These are phyloP conservation scores for Sporothrix pallida DNA, from an alignment of 2,329 filamentous ascomycete species.

Conservation along the genomic window DNA sequence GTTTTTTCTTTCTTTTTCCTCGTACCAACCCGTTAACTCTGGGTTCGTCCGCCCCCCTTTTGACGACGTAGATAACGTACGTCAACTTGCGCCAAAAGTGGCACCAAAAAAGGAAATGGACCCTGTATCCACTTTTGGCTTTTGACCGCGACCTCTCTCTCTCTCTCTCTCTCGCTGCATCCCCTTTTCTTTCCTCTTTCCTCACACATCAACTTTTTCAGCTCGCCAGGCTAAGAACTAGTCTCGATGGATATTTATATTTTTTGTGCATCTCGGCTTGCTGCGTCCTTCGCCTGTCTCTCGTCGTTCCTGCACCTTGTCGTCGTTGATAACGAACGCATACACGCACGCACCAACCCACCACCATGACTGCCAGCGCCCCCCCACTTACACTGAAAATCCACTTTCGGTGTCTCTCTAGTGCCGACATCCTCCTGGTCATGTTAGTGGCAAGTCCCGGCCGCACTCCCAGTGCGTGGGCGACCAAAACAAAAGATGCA, in stretches of 20 bases:
- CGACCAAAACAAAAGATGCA: too few species aligned
- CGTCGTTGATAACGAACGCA: constrained; percentile 26
- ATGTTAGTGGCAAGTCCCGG: constrained; percentile 9
- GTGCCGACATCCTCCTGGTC: neutral
- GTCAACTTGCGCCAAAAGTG: neutral
- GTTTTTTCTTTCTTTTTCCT: neutral
- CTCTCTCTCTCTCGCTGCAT: neutral
- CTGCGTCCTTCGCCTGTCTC: neutral
- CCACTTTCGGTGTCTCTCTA: neutral
- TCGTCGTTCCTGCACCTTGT: neutral
- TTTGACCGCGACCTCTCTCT: neutral
- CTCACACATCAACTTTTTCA: neutral
- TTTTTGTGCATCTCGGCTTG: neutral
- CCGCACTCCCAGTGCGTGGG: neutral
- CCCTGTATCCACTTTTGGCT: neutral
- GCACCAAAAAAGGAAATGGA: constrained; percentile 10
- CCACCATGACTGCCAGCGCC: neutral
- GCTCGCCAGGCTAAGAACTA: neutral
- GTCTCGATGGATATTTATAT: constrained; percentile 14
- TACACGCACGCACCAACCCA: constrained; percentile 21
- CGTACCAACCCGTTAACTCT: neutral
- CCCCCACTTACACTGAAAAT: neutral
- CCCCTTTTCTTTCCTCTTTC: neutral
- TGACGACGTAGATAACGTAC: constrained; percentile 24
- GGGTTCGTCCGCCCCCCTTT: neutral